Percentiles rank a stretch among this genome's conserved stretches.
These are phyloP conservation scores for Claviceps sp. DNA, from an alignment of 2,329 filamentous ascomycete species.

Conservation along the genomic window DNA sequence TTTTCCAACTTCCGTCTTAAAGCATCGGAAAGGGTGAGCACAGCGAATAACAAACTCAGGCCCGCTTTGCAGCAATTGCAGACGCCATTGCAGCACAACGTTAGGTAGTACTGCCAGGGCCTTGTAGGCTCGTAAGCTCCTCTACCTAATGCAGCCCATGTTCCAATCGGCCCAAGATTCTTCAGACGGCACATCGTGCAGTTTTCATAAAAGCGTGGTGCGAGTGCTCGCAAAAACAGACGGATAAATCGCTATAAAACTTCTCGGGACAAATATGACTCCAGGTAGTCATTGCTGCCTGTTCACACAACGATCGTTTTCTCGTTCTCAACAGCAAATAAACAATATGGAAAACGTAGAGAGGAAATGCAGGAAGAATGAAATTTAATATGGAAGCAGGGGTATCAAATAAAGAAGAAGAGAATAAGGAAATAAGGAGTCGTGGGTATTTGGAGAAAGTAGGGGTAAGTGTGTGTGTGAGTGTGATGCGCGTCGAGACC, in stretches of 20 bases:
- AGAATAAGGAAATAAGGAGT: constrained; percentile 1
- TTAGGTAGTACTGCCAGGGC: neutral
- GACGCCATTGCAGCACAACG: neutral
- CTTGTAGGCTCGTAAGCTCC: neutral
- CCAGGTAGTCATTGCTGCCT: neutral
- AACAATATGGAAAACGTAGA: neutral
- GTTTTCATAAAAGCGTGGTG: neutral
- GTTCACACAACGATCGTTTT: neutral
- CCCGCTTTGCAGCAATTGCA: neutral
- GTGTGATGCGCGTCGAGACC: neutral
- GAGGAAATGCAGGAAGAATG: neutral
- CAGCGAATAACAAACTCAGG: neutral
- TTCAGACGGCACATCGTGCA: neutral
- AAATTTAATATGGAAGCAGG: constrained; percentile 1
- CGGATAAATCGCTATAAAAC: neutral
- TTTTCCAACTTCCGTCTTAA: neutral
- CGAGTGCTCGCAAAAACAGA: neutral
- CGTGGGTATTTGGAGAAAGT: neutral
- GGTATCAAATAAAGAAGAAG: constrained; percentile 6
- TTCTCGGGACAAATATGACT: neutral
- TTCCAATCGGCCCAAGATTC: neutral
- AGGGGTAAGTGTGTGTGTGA: neutral
- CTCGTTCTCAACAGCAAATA: neutral
- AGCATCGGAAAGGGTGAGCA: neutral
- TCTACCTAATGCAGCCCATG: neutral